Evolutionary conservation across 129 eudicot genomes (phyloP).

Genomic region (Flaveria trinervia): DNA sequence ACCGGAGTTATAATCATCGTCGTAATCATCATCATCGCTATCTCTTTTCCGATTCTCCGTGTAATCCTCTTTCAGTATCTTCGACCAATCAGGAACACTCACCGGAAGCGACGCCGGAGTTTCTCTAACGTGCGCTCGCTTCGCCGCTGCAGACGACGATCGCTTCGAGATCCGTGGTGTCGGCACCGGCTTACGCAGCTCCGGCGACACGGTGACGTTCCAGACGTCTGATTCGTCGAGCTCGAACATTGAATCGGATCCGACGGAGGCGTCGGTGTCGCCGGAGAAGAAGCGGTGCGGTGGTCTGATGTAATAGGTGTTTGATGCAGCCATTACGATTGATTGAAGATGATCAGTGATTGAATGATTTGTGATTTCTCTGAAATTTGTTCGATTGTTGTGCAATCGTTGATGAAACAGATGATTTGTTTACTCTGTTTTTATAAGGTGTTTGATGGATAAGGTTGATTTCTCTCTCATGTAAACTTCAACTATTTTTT

Average conservation of each 20-base stretch:
- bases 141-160: constrained; percentile 22
- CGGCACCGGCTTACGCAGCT: constrained; percentile 38
- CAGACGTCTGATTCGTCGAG: constrained; percentile 75
- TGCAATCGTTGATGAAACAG: constrained; percentile 20
- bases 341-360: neutral
- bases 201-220: constrained; percentile 67
- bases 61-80: constrained; percentile 59
- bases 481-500: neutral
- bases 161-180: constrained; percentile 44
- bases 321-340: constrained; percentile 57
- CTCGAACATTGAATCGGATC: constrained; percentile 49
- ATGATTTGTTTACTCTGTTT: constrained; percentile 33
- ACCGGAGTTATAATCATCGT: constrained; percentile 39
- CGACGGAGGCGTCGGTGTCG: constrained; percentile 32
- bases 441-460: constrained; percentile 55
- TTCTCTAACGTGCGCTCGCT: constrained; percentile 28
- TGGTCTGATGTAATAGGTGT: constrained; percentile 50
- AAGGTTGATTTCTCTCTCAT: constrained; percentile 43
- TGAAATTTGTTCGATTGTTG: constrained; percentile 5
- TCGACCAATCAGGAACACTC: constrained; percentile 77
- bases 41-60: constrained; percentile 48
- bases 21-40: constrained; percentile 45
- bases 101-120: constrained; percentile 66
- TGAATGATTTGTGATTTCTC: neutral
- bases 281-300: constrained; percentile 52